Conservation (phyloP, 768 basidiomycete species). For the Trametes punicea region DNA sequence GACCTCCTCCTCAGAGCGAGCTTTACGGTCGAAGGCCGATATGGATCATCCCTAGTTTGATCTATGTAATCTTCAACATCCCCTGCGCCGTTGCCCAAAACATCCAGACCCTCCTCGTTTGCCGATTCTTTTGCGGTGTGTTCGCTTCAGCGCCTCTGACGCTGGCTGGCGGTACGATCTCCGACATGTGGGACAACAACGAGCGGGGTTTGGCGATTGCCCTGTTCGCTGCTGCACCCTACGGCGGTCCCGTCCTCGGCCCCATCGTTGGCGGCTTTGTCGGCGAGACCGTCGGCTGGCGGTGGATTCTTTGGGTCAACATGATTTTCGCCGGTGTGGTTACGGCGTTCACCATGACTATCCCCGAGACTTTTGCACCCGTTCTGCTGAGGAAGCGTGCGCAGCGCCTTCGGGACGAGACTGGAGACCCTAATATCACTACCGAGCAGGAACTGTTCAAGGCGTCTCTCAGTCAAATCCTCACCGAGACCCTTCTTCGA, state of each 20-base stretch:
- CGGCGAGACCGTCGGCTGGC: slow-evolving; percentile 39
- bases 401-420: slow-evolving; percentile 35
- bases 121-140: slow-evolving; percentile 41
- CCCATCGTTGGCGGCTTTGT: slow-evolving; percentile 52
- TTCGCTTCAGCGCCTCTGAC: slow-evolving; percentile 38
- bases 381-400: slow-evolving; percentile 40
- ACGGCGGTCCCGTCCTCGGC: slow-evolving; percentile 45
- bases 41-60: slow-evolving; percentile 37
- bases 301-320: slow-evolving; percentile 39
- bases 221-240: slow-evolving; percentile 40
- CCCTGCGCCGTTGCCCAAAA: slow-evolving; percentile 39
- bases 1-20: slow-evolving; percentile 33
- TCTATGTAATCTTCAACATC: slow-evolving; percentile 43
- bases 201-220: slow-evolving; percentile 40
- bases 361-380: slow-evolving; percentile 50
- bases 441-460: slow-evolving; percentile 43
- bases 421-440: slow-evolving; percentile 33
- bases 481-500: slow-evolving; percentile 39
- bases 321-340: slow-evolving; percentile 40
- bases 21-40: slow-evolving; percentile 37
- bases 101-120: slow-evolving; percentile 39
- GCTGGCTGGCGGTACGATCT: slow-evolving; percentile 34
- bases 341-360: slow-evolving; percentile 25
- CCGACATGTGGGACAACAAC: slow-evolving; percentile 37
- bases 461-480: slow-evolving; percentile 33